Percentiles rank a stretch among this genome's conserved stretches.
phyloP scores from a whole-genome alignment of 495 filamentous ascomycete genomes.

The Trichocladium antarcticum region DNA sequence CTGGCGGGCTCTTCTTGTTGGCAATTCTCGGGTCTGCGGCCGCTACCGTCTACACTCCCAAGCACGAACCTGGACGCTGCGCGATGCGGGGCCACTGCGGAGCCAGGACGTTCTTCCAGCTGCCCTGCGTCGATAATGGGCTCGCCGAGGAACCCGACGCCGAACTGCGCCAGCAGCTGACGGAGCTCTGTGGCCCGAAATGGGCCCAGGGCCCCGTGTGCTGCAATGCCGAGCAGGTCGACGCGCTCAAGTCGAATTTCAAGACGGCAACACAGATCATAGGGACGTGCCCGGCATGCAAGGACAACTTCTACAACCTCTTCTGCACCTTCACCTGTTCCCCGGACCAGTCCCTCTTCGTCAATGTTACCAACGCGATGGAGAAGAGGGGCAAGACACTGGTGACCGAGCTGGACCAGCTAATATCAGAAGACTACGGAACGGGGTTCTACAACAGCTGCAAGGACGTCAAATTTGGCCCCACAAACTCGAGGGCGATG shows the following conservation, averaged over 20 bases:
- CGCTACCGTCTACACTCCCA: slow-evolving; percentile 37
- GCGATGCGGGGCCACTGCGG: slow-evolving; percentile 87
- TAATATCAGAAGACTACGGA: slow-evolving; percentile 80
- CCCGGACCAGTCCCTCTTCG: slow-evolving; percentile 85
- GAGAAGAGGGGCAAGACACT: slow-evolving; percentile 54
- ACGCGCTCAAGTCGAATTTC: slow-evolving; percentile 65
- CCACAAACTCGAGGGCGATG: slow-evolving; percentile 84
- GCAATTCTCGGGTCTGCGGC: slow-evolving; percentile 21
- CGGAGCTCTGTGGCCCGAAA: slow-evolving; percentile 74
- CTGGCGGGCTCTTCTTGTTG: slow-evolving; percentile 27
- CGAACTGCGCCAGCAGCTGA: slow-evolving; percentile 58
- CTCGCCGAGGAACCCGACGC: slow-evolving; percentile 61
- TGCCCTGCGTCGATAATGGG: slow-evolving; percentile 92
- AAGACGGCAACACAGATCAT: slow-evolving; percentile 82
- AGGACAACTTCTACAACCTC: slow-evolving; percentile 92
- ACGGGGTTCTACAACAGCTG: slow-evolving; percentile 90
- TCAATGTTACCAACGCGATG: slow-evolving; percentile 77
- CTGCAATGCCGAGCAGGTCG: slow-evolving; percentile 74
- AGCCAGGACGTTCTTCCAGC: slow-evolving; percentile 73
- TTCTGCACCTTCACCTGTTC: slow-evolving; percentile 98
- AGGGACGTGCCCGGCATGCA: slow-evolving; percentile 86
- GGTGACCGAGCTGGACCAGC: slow-evolving; percentile 79
- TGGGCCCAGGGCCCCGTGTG: slow-evolving; percentile 79
- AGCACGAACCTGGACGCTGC: slow-evolving; percentile 82
- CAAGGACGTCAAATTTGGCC: slow-evolving; percentile 96